Conservation (phyloP, 805 yeast species). For the Yarrowia divulgata region DNA sequence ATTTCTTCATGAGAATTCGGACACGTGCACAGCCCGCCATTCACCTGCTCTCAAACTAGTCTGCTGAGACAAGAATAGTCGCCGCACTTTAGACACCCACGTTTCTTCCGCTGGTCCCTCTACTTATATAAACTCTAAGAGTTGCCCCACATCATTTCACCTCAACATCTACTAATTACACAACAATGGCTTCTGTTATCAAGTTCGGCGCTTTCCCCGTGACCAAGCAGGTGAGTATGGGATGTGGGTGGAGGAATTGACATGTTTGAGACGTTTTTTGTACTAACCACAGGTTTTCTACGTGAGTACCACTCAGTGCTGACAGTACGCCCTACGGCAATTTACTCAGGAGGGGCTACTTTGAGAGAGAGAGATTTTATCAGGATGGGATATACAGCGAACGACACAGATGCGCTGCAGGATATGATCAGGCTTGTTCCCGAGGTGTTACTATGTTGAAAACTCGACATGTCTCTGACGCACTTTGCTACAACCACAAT, state of each 20-base stretch:
- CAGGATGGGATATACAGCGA: too few species aligned
- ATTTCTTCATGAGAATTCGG: too few species aligned
- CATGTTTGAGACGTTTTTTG: background rate
- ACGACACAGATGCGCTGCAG: too few species aligned
- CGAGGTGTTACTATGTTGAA: too few species aligned
- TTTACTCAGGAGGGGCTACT: background rate
- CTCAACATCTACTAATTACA: slow-evolving; percentile 25
- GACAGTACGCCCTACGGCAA: background rate
- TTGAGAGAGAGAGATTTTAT: too few species aligned
- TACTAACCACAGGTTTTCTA: slow-evolving; percentile 39
- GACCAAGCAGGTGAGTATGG: slow-evolving; percentile 49
- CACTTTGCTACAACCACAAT: too few species aligned
- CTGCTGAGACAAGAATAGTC: background rate
- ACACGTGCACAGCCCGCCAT: background rate
- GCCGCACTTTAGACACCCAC: background rate
- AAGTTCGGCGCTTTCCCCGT: slow-evolving; percentile 50
- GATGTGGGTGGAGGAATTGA: background rate
- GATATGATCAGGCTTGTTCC: too few species aligned
- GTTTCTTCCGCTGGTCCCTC: background rate
- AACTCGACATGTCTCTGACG: too few species aligned
- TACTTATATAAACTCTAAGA: background rate
- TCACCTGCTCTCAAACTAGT: slow-evolving; percentile 1
- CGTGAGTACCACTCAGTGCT: slow-evolving; percentile 10
- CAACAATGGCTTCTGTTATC: slow-evolving; percentile 41
- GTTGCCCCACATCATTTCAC: slow-evolving; percentile 29